phyloP scores from a whole-genome alignment of 2,329 filamentous ascomycete genomes.

The Aureobasidium sp. region DNA sequence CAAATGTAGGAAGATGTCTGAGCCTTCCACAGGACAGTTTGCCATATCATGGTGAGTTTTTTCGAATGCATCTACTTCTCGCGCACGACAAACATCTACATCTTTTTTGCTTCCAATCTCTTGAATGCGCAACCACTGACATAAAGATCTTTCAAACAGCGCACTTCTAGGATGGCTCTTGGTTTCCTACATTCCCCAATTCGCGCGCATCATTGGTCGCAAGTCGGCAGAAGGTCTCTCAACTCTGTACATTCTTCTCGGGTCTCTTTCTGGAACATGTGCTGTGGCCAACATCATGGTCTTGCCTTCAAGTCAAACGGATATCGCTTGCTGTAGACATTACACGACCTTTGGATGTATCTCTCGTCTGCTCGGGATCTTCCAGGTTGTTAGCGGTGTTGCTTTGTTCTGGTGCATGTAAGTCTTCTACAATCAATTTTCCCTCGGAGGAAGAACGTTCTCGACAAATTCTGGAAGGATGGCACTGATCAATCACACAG shows the following conservation, averaged over 20 bases:
- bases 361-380: constrained; percentile 73
- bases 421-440: constrained; percentile 25
- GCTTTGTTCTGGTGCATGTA: constrained; percentile 83
- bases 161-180: constrained; percentile 79
- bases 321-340: constrained; percentile 75
- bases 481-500: constrained; percentile 38
- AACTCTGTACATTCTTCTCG: constrained; percentile 83
- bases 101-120: background rate
- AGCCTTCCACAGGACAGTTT: constrained; percentile 20
- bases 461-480: too few species aligned
- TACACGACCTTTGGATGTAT: constrained; percentile 75
- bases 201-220: constrained; percentile 77
- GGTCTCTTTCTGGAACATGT: constrained; percentile 78
- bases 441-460: too few species aligned
- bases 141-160: constrained; percentile 28
- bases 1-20: constrained; percentile 17
- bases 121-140: constrained; percentile 12
- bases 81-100: background rate
- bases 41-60: constrained; percentile 18
- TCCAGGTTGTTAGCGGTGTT: constrained; percentile 87
- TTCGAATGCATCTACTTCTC: background rate
- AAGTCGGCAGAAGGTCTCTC: constrained; percentile 87
- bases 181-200: constrained; percentile 85
- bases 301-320: constrained; percentile 67
- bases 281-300: constrained; percentile 84